A percentile compares a stretch with the other conserved stretches of the same genome.
These are phyloP conservation scores for Ophiostoma tasmaniense DNA, from an alignment of 2,329 filamentous ascomycete genomes.

Conservation along the genomic window DNA sequence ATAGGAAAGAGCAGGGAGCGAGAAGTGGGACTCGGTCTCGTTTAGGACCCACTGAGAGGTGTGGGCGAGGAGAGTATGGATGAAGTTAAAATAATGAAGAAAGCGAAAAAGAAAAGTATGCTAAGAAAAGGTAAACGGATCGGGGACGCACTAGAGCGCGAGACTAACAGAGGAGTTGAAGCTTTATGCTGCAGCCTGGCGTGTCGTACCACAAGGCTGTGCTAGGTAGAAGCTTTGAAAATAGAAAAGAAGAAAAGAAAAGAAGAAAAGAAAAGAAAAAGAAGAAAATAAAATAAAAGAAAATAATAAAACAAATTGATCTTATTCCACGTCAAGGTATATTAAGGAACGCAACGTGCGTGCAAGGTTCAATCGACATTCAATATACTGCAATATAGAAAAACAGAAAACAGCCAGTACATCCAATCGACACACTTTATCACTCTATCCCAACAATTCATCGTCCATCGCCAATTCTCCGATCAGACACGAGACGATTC, in stretches of 20 bases:
- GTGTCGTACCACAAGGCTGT: neutral
- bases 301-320: neutral
- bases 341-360: neutral
- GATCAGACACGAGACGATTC: neutral
- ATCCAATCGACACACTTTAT: neutral
- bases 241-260: neutral
- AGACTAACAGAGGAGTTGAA: neutral
- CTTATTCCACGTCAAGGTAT: neutral
- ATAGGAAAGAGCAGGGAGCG: neutral
- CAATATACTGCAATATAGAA: neutral
- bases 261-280: neutral
- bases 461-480: neutral
- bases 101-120: neutral
- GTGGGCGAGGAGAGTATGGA: neutral
- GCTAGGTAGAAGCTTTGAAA: neutral
- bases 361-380: neutral
- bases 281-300: neutral
- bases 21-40: slow-evolving; percentile 1
- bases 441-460: neutral
- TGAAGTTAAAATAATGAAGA: neutral
- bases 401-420: neutral
- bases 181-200: neutral
- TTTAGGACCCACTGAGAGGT: neutral
- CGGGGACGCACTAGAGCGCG: neutral
- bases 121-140: neutral